These are phyloP conservation scores for Saturnispora dispora DNA, from an alignment of 805 yeast species.

Conservation along the genomic window DNA sequence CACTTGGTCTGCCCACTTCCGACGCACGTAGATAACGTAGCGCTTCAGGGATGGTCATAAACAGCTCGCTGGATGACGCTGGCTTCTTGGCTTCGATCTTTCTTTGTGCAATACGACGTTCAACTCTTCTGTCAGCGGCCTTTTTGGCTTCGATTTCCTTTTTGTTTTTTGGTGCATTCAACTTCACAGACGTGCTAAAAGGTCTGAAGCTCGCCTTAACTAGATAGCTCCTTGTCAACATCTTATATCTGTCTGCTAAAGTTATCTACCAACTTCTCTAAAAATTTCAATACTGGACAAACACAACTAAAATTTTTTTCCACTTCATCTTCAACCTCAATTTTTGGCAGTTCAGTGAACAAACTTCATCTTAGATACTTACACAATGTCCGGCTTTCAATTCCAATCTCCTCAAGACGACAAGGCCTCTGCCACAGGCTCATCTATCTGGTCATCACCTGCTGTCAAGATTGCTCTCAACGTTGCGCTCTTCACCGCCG, in stretches of 20 bases:
- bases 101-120: slow-evolving; percentile 20
- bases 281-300: background rate
- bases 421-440: slow-evolving; percentile 24
- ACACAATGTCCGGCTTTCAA: slow-evolving; percentile 27
- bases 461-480: slow-evolving; percentile 56
- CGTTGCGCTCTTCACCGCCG: slow-evolving; percentile 56
- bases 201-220: background rate
- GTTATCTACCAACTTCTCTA: background rate
- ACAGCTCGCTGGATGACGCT: slow-evolving; percentile 46
- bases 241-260: background rate
- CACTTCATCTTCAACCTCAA: background rate
- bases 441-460: slow-evolving; percentile 54
- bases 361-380: background rate
- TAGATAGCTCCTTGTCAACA: background rate
- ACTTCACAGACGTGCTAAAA: background rate
- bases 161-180: slow-evolving; percentile 22
- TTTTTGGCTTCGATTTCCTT: slow-evolving; percentile 22
- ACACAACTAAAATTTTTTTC: background rate
- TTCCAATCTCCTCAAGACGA: slow-evolving; percentile 18
- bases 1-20: slow-evolving; percentile 75
- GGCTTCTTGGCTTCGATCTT: slow-evolving; percentile 32
- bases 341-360: no score
- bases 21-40: slow-evolving; percentile 75
- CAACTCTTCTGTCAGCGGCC: slow-evolving; percentile 18
- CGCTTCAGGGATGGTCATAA: slow-evolving; percentile 65